Evolutionary conservation across 1,284 basidiomycete genomes (phyloP), one percentile per base, ranked within the genome.

Genomic region (Grifola frondosa): DNA sequence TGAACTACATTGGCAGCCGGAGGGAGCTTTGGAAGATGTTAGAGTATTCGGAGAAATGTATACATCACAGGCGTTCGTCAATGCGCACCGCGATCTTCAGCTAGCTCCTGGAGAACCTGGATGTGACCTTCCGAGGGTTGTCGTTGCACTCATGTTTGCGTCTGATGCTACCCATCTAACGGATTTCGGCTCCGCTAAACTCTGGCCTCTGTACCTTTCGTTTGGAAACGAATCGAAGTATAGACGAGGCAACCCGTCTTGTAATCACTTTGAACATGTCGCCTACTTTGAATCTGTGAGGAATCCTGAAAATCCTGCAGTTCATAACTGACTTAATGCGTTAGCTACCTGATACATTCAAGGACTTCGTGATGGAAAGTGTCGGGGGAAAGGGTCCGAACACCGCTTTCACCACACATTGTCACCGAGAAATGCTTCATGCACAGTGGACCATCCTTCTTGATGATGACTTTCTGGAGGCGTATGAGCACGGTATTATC

Each of bases 221-320:
- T 53, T 64, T 26, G 63, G 59, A 1, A 65, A 64, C 30, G 52
- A 58, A 34, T 56, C 57, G 4, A 66, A 66, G 42, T 58, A 59
- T 23, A 28, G 36, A 2, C 52, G 61, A 8, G 30, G 35, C 6
- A 37, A 35, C 20, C 61, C 60, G 2, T 38, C 44, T 4, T 31
- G 39, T 6, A 19, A 49, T 11, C 54, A 57, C 3, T 46, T 37
- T 8, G 46, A 57, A 23, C 56, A 58, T 19, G 40, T 58, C 6
- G 60, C 55, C 9, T 59, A 51, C 33, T 30, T 61, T 58, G 40
- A 61, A 3, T 50, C 50, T 5, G 61, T 66, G 33, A 42, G 57
- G n/a, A n/a, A n/a, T n/a, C n/a, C n/a, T n/a, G n/a, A n/a, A n/a
- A n/a, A n/a, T n/a, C n/a, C n/a, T n/a, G n/a, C n/a, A n/a, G n/a